Evolutionary conservation across 192 early-diverging fungal species (phyloP), one percentile per base, ranked within the genome.

Genomic region (Linderina pennispora): DNA sequence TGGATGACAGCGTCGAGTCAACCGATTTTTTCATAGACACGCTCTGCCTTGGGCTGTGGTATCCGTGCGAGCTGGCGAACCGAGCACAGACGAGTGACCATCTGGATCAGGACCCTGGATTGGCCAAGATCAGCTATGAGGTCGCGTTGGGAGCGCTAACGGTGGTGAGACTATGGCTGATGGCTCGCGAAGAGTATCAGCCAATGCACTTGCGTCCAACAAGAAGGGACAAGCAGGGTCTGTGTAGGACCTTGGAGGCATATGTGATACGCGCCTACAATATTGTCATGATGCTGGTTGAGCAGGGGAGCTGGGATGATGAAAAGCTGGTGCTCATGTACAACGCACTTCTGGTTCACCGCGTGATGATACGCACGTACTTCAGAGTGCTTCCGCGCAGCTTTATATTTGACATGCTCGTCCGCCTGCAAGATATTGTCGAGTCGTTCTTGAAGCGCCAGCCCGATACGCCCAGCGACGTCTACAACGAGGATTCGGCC

Each of bases 321-420:
- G 42, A 55, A 43, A 71, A 58, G 59, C 36, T 71, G 2, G 40
- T 44, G 0, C 26, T 71, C 16, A 36, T 71, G 6, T 71, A 71
- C 26, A 63, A 71, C 23, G 45, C 43, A 14, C 45, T 71, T 10
- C 55, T 59, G 14, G 37, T 71, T 3, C 67, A 71, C 34, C 55
- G 52, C 1, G 44, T 33, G 5, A 48, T 40, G 9, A 36, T 59
- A 31, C 55, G 56, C 4, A 48, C 55, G 6, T 71, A 71, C n/a
- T n/a, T n/a, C n/a, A n/a, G n/a, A n/a, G n/a, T n/a, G n/a, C n/a
- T n/a, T n/a, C n/a, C n/a, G n/a, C n/a, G n/a, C n/a, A n/a, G n/a
- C n/a, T n/a, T n/a, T n/a, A n/a, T n/a, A n/a, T n/a, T n/a, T n/a
- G n/a, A n/a, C n/a, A n/a, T n/a, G n/a, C n/a, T n/a, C n/a, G n/a